Conservation (phyloP, 2,329 filamentous ascomycete species). For the Elsinoe batatas region DNA sequence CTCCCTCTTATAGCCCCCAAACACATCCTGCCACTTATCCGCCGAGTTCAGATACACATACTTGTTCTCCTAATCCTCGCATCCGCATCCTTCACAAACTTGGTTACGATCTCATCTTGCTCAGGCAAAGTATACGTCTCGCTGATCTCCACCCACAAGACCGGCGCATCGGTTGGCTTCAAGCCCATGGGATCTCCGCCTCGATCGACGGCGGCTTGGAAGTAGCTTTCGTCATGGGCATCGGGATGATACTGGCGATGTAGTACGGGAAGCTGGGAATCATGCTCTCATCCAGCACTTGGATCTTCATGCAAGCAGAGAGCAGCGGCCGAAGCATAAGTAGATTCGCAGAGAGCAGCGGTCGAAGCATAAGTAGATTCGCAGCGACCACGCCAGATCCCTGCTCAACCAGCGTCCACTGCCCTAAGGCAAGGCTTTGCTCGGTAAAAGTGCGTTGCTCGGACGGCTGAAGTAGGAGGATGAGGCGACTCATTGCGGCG, state of each 20-base stretch:
- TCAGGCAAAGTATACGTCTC: slow-evolving; percentile 14
- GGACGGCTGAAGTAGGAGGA: no score
- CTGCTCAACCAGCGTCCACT: no score
- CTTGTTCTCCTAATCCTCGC: slow-evolving; percentile 7
- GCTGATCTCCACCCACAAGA: slow-evolving; percentile 16
- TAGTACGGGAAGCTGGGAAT: background rate
- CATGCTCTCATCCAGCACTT: background rate
- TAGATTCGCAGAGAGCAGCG: no score
- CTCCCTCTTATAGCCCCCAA: slow-evolving; percentile 22
- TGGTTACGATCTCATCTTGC: background rate
- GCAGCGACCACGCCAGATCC: no score
- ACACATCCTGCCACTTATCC: slow-evolving; percentile 22
- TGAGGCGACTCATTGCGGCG: no score
- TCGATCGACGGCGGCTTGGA: slow-evolving; percentile 16
- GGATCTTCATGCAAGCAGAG: background rate
- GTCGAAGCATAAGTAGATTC: no score
- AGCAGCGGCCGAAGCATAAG: no score
- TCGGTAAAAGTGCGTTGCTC: no score
- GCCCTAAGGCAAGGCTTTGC: no score
- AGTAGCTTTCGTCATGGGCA: slow-evolving; percentile 13
- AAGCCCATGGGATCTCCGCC: slow-evolving; percentile 18
- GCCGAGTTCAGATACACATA: slow-evolving; percentile 23
- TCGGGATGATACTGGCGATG: background rate
- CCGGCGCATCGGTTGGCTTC: slow-evolving; percentile 19
- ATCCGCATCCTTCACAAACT: background rate